Base-by-base conservation (phyloP, 257 asterid species). In the Solanum megistacrolobum region DNA sequence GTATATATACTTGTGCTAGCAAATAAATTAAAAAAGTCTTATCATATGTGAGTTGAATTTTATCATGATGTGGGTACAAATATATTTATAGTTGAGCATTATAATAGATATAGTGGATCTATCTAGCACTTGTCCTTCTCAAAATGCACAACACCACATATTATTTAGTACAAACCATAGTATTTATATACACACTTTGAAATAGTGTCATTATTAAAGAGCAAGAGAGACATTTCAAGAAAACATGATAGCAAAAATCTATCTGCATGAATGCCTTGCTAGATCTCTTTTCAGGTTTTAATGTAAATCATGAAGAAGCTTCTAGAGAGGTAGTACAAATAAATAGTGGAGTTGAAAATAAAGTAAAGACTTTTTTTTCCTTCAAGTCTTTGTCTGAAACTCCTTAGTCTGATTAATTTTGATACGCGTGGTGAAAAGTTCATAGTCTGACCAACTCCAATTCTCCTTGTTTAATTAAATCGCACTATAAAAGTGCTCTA, bases 301-400 rank as follows among this genome's bases (percentile, higher is more conserved):
- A 87, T 34, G 14, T 35, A 79, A 29, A 83, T n/a, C 55, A 46
- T 35, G 82, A 46, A 87, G 91, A 91, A 87, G 81, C 88, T 88
- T 87, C 91, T 84, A 41, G 69, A 88, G 76, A 88, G 89, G 69
- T 75, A 75, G 25, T 72, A 10, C 87, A 81, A 48, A 65, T 29
- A 32, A 84, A 38, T 31, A n/a, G 25, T 83, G 20, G 79, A 12
- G 38, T 84, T 69, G 78, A 85, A 60, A 85, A 66, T 68, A 85
- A 14, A 60, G 25, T 60, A 7, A 14, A 16, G 25, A 29, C 20
- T 82, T 29, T 81, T 46, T 46, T 48, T 7, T 7, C 21, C 32
- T 16, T 27, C 9, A 14, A 78, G 14, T 7, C 52, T 41, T 39
- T 23, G 7, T 79, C 9, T 7, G 25, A 14, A 43, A 27, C 5